Conservation (phyloP, 2,329 filamentous ascomycete genomes). For the Cordyceps militaris region DNA sequence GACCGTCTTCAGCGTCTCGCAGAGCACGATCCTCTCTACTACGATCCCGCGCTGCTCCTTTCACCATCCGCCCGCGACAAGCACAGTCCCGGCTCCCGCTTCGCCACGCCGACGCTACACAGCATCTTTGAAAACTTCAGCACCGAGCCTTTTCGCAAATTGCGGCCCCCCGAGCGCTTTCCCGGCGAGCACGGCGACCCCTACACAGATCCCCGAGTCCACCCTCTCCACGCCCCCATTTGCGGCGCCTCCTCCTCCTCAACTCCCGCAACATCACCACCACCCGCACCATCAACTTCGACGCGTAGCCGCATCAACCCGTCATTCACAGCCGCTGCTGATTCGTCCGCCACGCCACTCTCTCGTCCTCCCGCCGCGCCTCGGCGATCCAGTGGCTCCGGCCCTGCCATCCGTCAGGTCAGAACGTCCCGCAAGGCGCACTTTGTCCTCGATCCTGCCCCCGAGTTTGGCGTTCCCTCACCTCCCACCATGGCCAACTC, state of each 20-base stretch:
- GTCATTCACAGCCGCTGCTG: neutral
- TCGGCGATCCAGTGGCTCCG: constrained; percentile 21
- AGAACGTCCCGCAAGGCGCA: constrained; percentile 14
- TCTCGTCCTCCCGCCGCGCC: neutral
- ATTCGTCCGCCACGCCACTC: neutral
- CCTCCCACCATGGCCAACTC: constrained; percentile 44
- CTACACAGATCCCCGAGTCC: constrained; percentile 19
- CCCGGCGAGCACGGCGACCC: neutral
- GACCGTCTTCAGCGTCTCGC: constrained; percentile 4
- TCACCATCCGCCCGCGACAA: constrained; percentile 1
- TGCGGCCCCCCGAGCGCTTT: constrained; percentile 7
- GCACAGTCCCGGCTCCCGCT: constrained; percentile 14
- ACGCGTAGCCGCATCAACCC: neutral
- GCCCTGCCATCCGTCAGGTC: constrained; percentile 17
- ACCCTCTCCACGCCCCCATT: constrained; percentile 17
- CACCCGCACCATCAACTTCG: neutral
- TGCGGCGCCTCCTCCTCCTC: constrained; percentile 17
- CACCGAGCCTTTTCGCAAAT: constrained; percentile 17
- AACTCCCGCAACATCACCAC: neutral
- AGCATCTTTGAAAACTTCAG: constrained; percentile 21
- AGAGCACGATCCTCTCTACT: constrained; percentile 1
- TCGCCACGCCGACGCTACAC: constrained; percentile 19
- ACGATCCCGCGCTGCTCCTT: neutral
- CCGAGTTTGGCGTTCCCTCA: constrained; percentile 29
- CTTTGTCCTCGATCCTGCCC: constrained; percentile 15